These are phyloP conservation scores for Xylaria sp. DNA, from an alignment of 2,329 filamentous ascomycete genomes.

Conservation along the genomic window DNA sequence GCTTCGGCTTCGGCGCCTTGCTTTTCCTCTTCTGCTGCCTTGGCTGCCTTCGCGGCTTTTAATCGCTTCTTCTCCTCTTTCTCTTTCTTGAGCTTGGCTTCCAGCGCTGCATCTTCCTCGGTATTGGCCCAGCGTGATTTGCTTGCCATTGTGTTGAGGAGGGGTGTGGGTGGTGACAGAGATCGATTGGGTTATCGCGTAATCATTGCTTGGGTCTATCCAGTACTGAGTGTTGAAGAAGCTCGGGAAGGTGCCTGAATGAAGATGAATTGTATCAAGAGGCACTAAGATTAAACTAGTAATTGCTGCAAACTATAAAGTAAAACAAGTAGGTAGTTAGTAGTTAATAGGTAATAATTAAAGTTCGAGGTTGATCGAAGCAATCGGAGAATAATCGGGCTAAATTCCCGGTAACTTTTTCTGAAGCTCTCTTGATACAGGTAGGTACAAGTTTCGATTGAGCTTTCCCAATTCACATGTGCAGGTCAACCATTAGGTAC, in stretches of 20 bases:
- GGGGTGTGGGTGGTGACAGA: conserved; percentile 6
- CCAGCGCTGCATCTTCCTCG: conserved; percentile 80
- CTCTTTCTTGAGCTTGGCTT: conserved; percentile 78
- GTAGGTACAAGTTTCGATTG: conserved; percentile 23
- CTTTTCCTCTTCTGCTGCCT: conserved; percentile 69
- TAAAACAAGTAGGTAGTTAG: conserved; percentile 20
- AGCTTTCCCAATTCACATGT: conserved; percentile 12
- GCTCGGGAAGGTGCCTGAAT: no score
- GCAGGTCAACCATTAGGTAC: no score
- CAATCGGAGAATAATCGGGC: conserved; percentile 43
- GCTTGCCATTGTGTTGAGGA: conserved; percentile 62
- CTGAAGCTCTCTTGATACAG: conserved; percentile 40
- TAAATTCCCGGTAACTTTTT: conserved; percentile 31
- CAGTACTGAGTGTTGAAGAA: no score
- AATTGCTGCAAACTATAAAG: background rate
- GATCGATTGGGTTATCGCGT: conserved; percentile 18
- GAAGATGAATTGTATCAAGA: background rate
- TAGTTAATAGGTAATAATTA: no score
- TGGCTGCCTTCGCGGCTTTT: conserved; percentile 83
- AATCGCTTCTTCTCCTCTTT: conserved; percentile 90
- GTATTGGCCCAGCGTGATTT: conserved; percentile 90
- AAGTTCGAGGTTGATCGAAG: conserved; percentile 27
- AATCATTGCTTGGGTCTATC: conserved; percentile 13
- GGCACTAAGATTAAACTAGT: background rate
- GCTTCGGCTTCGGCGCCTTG: conserved; percentile 46